Base-by-base conservation (phyloP, 768 basidiomycete genomes). In the Gymnopilus dilepis region DNA sequence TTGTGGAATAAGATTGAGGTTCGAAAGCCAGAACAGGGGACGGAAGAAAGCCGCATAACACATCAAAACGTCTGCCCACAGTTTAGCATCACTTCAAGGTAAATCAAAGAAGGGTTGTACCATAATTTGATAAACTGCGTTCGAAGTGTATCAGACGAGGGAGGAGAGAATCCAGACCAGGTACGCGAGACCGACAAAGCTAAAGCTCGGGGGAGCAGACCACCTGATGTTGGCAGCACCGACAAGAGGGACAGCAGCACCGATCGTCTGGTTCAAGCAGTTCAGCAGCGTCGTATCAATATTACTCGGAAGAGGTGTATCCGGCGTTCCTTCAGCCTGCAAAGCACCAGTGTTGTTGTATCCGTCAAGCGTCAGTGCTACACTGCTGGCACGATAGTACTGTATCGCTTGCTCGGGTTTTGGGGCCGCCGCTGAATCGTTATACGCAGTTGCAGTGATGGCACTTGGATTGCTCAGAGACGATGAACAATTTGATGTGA, bases 211-310 rank as follows among this genome's bases (percentile, higher is more conserved):
- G 12, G 68, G 69, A 4, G 65, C 53, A 9, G 61, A 63, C 58
- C 60, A 66, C 28, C 40, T 55, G 34, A 64, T 31, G 54, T 61
- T 63, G 13, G 77, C 77, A 12, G 72, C 73, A 61, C 76, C 80
- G 5, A 89, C 71, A 4, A 91, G 80, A 2, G 88, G 88, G 1
- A 83, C 86, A 1, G 84, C 80, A 19, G 63, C 69, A 2, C 82
- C 87, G 52, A 90, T 87, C 2, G 90, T 90, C 30, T 73, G 63
- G 63, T 91, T 91, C 48, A 91, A 63, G 61, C 90, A 91, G 28
- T 72, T 63, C 38, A 90, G 67, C 11, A 90, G 74, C 1, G 31
- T 76, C 31, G 56, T 73, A 64, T 89, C 82, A n/a, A 87, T 76
- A 43, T 74, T 76, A 2, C 72, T 70, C 0, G 88, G 88, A 1